These are phyloP conservation scores for Phialocephala sp. DNA, from an alignment of 2,329 filamentous ascomycete genomes.

Conservation along the genomic window DNA sequence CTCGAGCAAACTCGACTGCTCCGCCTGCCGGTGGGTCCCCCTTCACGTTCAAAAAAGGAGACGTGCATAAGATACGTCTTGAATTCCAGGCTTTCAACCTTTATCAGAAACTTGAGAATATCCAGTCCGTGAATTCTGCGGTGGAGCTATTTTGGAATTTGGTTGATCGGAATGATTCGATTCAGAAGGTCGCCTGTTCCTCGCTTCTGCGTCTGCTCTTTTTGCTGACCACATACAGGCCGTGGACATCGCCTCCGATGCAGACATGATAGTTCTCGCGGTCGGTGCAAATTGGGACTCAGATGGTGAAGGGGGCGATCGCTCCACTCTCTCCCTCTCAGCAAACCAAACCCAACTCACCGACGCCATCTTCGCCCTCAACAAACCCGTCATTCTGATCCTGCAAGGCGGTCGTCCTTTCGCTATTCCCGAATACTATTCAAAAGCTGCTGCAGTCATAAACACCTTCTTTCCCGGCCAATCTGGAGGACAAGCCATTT, in stretches of 20 bases:
- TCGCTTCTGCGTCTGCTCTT: background rate
- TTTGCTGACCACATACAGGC: conserved; percentile 38
- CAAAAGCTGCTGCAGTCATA: conserved; percentile 47
- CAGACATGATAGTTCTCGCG: conserved; percentile 48
- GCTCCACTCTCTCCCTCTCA: conserved; percentile 46
- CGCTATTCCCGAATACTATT: conserved; percentile 48
- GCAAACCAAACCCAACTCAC: conserved; percentile 48
- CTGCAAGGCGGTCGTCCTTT: conserved; percentile 51
- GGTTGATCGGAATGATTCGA: conserved; percentile 44
- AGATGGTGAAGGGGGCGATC: conserved; percentile 51
- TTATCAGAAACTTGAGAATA: conserved; percentile 47
- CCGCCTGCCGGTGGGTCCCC: conserved; percentile 46
- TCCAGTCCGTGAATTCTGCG: conserved; percentile 49
- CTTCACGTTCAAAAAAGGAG: conserved; percentile 47
- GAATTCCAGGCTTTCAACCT: conserved; percentile 51
- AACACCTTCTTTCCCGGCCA: conserved; percentile 42
- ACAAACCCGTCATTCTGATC: conserved; percentile 49
- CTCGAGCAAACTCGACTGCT: conserved; percentile 44
- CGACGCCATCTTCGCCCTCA: conserved; percentile 45
- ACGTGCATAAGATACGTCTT: conserved; percentile 46
- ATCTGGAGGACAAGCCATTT: conserved; percentile 36
- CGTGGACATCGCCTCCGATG: conserved; percentile 43
- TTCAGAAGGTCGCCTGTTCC: conserved; percentile 21
- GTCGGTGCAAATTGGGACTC: conserved; percentile 52
- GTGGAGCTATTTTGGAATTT: conserved; percentile 53